These are phyloP conservation scores for Amanita jacksonii DNA, from an alignment of 768 basidiomycete species.

Conservation along the genomic window DNA sequence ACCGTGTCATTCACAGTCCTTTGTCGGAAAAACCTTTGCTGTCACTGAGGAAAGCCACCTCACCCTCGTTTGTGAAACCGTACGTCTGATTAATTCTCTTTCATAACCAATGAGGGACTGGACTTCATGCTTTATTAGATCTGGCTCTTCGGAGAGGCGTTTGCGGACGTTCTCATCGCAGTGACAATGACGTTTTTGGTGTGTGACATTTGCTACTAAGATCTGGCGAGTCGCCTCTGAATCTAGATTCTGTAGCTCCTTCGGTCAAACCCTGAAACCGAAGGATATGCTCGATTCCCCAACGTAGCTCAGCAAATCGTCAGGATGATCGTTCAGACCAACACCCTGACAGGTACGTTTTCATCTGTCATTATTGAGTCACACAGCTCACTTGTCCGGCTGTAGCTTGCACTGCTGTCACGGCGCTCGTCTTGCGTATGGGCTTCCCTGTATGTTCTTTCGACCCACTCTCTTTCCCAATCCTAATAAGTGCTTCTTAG, in stretches of 20 bases:
- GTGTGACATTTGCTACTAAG: not conserved
- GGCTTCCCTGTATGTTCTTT: not conserved
- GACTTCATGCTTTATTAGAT: constrained; percentile 9
- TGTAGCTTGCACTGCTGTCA: not conserved
- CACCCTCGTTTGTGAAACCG: no score
- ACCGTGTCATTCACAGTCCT: no score
- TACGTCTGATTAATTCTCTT: no score
- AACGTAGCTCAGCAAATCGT: not conserved
- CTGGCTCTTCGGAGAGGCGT: constrained; percentile 17
- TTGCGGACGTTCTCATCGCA: constrained; percentile 16
- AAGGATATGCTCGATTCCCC: not conserved
- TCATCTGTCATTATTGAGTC: not conserved
- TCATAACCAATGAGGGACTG: no score
- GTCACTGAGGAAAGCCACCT: no score
- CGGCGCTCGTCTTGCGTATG: not conserved
- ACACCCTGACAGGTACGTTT: not conserved
- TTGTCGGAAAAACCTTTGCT: no score
- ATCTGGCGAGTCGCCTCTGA: not conserved
- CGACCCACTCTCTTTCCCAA: not conserved
- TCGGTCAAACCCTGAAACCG: not conserved
- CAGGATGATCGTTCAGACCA: not conserved
- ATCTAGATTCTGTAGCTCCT: no score
- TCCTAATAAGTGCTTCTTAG: not conserved
- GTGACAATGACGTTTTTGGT: constrained; percentile 14
- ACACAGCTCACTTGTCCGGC: not conserved